phyloP scores from a whole-genome alignment of 192 early-diverging fungal genomes.

The Entomortierella parvispora region DNA sequence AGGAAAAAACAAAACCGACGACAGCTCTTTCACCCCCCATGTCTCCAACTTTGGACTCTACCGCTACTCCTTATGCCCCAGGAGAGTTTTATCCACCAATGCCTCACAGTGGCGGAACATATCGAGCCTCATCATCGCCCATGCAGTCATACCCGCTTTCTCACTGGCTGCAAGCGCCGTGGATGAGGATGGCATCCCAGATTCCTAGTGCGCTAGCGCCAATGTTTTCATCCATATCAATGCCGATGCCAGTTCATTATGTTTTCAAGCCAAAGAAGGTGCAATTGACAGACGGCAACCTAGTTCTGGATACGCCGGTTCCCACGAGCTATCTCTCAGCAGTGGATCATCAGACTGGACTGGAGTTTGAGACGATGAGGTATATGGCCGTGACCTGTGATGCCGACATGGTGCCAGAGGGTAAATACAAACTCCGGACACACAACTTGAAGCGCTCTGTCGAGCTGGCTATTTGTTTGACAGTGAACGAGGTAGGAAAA shows the following conservation, averaged over 20 bases:
- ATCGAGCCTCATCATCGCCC: not conserved
- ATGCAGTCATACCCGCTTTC: constrained; percentile 40
- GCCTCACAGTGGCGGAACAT: constrained; percentile 12
- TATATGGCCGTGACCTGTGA: constrained; percentile 80
- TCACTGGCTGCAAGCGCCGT: constrained; percentile 48
- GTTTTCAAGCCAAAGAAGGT: constrained; percentile 59
- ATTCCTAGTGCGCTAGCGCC: constrained; percentile 7
- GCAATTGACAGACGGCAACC: constrained; percentile 71
- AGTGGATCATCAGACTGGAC: constrained; percentile 57
- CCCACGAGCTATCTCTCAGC: constrained; percentile 62
- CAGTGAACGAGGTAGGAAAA: constrained; percentile 74
- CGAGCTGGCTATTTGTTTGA: constrained; percentile 92
- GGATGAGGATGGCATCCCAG: constrained; percentile 20
- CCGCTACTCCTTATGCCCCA: constrained; percentile 39
- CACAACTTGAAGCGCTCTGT: constrained; percentile 74
- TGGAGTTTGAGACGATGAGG: constrained; percentile 76
- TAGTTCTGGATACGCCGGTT: constrained; percentile 72
- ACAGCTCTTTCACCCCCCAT: constrained; percentile 21
- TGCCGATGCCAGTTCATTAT: constrained; percentile 42
- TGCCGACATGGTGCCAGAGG: constrained; percentile 63
- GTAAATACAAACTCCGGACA: constrained; percentile 72
- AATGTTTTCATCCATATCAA: constrained; percentile 38
- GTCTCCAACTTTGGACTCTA: constrained; percentile 28
- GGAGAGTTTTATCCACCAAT: constrained; percentile 40
- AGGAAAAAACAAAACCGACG: constrained; percentile 5